These are phyloP conservation scores for Leishmania martiniquensis DNA, from an alignment of 208 protist genomes.

Conservation along the genomic window DNA sequence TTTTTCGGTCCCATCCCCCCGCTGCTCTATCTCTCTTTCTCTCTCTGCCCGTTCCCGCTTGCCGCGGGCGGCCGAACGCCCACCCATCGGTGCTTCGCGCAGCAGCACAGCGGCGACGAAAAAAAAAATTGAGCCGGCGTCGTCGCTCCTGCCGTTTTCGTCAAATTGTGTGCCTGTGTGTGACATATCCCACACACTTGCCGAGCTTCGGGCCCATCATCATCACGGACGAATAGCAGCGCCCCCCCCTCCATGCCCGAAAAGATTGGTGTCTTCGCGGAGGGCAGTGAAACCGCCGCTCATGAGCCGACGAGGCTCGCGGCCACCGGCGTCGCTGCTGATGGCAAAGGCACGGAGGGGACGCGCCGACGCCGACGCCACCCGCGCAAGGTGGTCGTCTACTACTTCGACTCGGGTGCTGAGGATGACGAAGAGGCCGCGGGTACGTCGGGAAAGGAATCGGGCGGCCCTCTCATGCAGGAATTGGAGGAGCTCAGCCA, in stretches of 20 bases:
- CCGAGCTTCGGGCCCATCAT: no score
- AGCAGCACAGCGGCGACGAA: no score
- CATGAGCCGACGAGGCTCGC: background rate
- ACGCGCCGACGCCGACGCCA: slow-evolving; percentile 10
- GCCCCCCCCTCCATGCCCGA: background rate
- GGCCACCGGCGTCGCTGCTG: background rate
- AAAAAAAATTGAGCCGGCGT: no score
- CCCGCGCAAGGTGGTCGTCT: slow-evolving; percentile 35
- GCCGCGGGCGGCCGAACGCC: no score
- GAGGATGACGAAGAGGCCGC: slow-evolving; percentile 3
- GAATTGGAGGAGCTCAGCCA: slow-evolving; percentile 15
- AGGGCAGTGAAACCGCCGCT: background rate
- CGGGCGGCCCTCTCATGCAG: background rate
- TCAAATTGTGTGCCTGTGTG: no score
- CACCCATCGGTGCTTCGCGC: no score
- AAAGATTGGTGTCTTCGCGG: background rate
- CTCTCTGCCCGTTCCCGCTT: no score
- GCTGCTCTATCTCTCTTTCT: background rate
- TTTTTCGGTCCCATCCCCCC: background rate
- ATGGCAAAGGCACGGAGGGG: background rate
- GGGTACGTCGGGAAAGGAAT: background rate
- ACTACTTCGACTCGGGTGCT: slow-evolving; percentile 29
- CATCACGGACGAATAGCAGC: no score
- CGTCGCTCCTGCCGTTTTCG: no score
- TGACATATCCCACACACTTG: no score